These are phyloP conservation scores for Diphasiastrum complanatum DNA, from an alignment of 83 land plant species.

Conservation along the genomic window DNA sequence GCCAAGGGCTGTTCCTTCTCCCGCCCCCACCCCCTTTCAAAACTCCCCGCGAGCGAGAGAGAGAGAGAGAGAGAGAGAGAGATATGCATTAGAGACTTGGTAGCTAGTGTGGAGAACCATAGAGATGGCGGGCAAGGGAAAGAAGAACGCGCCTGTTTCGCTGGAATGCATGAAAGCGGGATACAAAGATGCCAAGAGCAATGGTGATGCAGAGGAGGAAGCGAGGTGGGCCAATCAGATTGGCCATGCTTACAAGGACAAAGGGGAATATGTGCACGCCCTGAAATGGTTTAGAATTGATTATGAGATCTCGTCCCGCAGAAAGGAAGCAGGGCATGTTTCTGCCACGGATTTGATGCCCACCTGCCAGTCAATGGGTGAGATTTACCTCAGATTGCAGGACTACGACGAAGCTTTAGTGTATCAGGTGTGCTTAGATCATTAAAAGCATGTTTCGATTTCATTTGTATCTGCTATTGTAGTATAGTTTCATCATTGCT, in stretches of 20 bases:
- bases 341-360: conserved; percentile 66
- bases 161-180: conserved; percentile 52
- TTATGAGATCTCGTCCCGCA: conserved; percentile 64
- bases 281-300: conserved; percentile 84
- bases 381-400: conserved; percentile 59
- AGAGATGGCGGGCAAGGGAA: conserved; percentile 19
- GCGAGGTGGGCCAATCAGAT: conserved; percentile 98
- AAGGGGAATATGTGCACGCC: conserved; percentile 85
- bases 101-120: no score
- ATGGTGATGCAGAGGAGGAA: conserved; percentile 77
- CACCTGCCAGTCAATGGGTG: conserved; percentile 94
- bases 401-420: conserved; percentile 58
- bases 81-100: no score
- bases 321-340: conserved; percentile 18
- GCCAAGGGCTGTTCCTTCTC: no score
- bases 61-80: no score
- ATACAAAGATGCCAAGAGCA: conserved; percentile 53
- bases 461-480: no score
- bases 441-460: no score
- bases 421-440: conserved; percentile 61
- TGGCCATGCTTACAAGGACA: conserved; percentile 65
- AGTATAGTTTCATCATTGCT: no score
- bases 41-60: no score
- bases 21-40: no score
- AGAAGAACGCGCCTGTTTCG: conserved; percentile 25